Conservation (phyloP, 2,329 filamentous ascomycete genomes). For the Aspergillus niger region DNA sequence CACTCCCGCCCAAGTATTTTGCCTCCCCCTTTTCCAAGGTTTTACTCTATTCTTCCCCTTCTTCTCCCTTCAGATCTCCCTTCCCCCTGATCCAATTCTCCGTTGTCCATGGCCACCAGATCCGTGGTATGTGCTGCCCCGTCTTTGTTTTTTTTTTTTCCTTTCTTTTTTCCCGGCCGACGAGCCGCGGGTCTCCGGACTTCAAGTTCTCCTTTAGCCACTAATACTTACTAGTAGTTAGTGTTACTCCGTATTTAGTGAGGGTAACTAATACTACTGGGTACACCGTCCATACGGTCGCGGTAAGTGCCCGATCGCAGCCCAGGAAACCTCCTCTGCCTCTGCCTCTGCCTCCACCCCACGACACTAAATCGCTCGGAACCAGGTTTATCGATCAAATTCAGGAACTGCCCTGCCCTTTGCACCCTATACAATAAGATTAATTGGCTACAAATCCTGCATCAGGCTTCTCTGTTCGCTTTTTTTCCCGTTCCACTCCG, state of each 20-base stretch:
- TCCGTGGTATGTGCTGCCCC: conserved; percentile 1
- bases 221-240: background rate
- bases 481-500: background rate
- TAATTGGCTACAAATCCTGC: background rate
- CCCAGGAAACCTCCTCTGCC: background rate
- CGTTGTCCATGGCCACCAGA: background rate
- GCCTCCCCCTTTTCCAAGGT: conserved; percentile 17
- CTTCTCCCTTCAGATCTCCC: background rate
- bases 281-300: background rate
- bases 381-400: background rate
- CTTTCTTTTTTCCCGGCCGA: background rate
- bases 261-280: background rate
- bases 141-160: background rate
- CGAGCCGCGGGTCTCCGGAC: background rate
- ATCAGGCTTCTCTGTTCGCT: background rate
- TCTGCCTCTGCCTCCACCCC: background rate
- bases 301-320: conserved; percentile 1
- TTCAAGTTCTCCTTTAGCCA: background rate
- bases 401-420: background rate
- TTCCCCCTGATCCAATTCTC: background rate
- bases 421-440: background rate
- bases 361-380: background rate
- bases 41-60: background rate
- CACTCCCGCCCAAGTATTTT: background rate
- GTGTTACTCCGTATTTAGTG: background rate